phyloP scores from a whole-genome alignment of 208 protist genomes.

The Tritrichomonas musculus region DNA sequence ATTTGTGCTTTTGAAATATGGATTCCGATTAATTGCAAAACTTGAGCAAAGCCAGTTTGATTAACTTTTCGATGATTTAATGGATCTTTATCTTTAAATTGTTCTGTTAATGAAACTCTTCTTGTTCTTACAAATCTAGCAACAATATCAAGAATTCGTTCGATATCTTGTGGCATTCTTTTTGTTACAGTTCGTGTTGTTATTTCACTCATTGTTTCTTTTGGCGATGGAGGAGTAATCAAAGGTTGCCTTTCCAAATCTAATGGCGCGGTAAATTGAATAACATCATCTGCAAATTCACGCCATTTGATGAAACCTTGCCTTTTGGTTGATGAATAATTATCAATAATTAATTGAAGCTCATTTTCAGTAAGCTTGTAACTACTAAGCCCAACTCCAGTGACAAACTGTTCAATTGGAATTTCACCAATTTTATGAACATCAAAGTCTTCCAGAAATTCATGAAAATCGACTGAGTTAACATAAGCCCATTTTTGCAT shows the following conservation, averaged over 20 bases:
- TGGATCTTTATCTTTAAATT: conserved; percentile 27
- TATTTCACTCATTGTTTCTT: not conserved
- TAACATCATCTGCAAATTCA: not conserved
- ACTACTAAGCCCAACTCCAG: not conserved
- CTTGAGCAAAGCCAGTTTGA: not conserved
- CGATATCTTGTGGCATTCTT: not conserved
- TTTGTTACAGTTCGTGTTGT: not conserved
- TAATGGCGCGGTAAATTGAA: not conserved
- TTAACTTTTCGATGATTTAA: not conserved
- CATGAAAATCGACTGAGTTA: not conserved
- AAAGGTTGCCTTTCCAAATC: not conserved
- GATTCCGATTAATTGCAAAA: not conserved
- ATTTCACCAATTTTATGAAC: not conserved
- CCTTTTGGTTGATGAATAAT: not conserved
- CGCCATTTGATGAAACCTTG: not conserved
- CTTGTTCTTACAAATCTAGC: not conserved
- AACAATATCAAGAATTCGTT: not conserved
- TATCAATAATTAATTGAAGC: not conserved
- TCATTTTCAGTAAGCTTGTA: not conserved
- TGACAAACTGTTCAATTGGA: not conserved
- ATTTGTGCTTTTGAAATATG: conserved; percentile 9
- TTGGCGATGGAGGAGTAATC: not conserved
- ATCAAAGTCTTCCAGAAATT: conserved; percentile 11
- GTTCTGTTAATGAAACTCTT: not conserved
- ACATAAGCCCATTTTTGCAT: not conserved